Evolutionary conservation across 352 stramenopile genomes (phyloP).

Genomic region (Pythium aquatile): DNA sequence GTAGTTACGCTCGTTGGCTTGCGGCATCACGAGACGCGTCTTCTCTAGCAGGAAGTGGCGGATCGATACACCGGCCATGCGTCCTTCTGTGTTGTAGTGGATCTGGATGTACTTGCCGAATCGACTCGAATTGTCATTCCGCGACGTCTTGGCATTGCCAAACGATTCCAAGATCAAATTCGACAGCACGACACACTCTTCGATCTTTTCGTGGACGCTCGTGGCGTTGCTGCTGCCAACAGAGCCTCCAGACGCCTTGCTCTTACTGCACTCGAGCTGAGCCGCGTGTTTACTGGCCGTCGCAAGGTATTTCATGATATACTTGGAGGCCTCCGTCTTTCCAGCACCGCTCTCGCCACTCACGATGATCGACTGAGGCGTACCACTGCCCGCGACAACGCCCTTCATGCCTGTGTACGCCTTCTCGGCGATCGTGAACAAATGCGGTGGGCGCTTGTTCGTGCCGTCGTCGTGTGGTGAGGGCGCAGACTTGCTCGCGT

Average conservation of each 20-base stretch:
- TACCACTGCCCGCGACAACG: conserved; percentile 43
- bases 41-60: conserved; percentile 83
- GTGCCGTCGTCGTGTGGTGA: conserved; percentile 28
- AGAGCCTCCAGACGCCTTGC: conserved; percentile 15
- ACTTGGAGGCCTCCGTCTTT: conserved; percentile 95
- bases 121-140: conserved; percentile 89
- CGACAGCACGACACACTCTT: conserved; percentile 79
- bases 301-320: conserved; percentile 88
- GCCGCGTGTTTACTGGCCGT: conserved; percentile 64
- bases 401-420: conserved; percentile 75
- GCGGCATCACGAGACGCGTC: conserved; percentile 63
- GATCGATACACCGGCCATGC: conserved; percentile 76
- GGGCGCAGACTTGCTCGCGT: conserved; percentile 16
- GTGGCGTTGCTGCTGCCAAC: conserved; percentile 12
- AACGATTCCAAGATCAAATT: conserved; percentile 86
- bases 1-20: conserved; percentile 78
- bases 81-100: conserved; percentile 68
- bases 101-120: conserved; percentile 92
- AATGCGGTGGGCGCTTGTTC: conserved; percentile 51
- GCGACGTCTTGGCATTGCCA: conserved; percentile 80
- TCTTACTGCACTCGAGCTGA: conserved; percentile 12
- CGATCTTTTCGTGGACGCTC: conserved; percentile 71
- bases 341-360: conserved; percentile 91
- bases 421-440: conserved; percentile 82
- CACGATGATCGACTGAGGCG: conserved; percentile 93